phyloP scores from a whole-genome alignment of 495 filamentous ascomycete species.

The Glutinoglossum americanum region DNA sequence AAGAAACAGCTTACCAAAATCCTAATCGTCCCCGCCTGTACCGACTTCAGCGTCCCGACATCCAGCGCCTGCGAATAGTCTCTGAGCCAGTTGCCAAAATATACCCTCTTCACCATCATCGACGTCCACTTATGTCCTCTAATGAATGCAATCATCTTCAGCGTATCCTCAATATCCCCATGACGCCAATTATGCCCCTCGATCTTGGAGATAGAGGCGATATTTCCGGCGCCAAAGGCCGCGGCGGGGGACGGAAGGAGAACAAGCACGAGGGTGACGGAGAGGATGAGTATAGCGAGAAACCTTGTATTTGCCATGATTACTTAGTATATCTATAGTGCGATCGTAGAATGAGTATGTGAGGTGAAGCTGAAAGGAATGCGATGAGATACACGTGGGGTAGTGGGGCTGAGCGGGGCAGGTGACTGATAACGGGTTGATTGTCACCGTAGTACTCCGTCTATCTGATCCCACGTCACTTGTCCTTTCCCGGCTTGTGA shows the following conservation, averaged over 20 bases:
- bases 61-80: constrained; percentile 71
- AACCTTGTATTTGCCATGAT: neutral
- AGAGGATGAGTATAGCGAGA: constrained; percentile 2
- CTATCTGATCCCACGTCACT: no score
- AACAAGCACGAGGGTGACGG: constrained; percentile 26
- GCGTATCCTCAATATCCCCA: constrained; percentile 78
- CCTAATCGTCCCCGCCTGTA: constrained; percentile 77
- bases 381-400: neutral
- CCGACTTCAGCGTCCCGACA: constrained; percentile 71
- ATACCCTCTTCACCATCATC: constrained; percentile 70
- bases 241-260: constrained; percentile 39
- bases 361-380: neutral
- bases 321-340: neutral
- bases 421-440: neutral
- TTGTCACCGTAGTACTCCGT: no score
- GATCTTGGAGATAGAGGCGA: constrained; percentile 78
- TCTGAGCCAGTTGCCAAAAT: constrained; percentile 49
- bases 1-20: constrained; percentile 34
- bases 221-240: constrained; percentile 91
- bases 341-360: neutral
- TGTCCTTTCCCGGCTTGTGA: no score
- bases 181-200: constrained; percentile 94
- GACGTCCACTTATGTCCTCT: constrained; percentile 88
- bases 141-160: constrained; percentile 73
- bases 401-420: neutral